phyloP scores from a whole-genome alignment of 768 basidiomycete genomes.

The Dioszegia aurantiaca region DNA sequence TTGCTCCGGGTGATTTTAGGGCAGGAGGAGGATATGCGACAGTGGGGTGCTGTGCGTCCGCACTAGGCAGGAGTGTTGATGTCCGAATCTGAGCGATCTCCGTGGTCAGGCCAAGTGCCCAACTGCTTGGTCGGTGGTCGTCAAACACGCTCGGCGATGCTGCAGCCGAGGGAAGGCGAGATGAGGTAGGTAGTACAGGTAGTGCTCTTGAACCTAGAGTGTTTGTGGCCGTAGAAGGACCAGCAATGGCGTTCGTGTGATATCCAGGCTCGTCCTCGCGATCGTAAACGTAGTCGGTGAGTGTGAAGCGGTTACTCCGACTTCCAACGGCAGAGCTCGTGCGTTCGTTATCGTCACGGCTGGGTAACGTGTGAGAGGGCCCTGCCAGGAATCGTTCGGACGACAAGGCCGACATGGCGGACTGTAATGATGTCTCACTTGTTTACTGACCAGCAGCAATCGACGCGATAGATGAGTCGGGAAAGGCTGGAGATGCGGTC shows the following conservation, averaged over 20 bases:
- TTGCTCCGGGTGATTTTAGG: not conserved
- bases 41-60: not conserved
- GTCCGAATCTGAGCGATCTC: not conserved
- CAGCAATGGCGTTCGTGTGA: not conserved
- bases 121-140: constrained; percentile 3
- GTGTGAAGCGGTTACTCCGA: constrained; percentile 34
- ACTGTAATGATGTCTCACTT: too few relatives aligned
- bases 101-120: not conserved
- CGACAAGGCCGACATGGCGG: too few relatives aligned
- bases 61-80: not conserved
- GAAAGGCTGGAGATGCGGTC: too few relatives aligned
- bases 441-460: too few relatives aligned
- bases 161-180: not conserved
- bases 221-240: not conserved
- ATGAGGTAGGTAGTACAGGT: not conserved
- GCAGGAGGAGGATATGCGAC: constrained; percentile 2
- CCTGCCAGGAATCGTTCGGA: too few relatives aligned
- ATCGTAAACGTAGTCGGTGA: constrained; percentile 37
- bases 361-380: too few relatives aligned
- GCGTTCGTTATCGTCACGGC: too few relatives aligned
- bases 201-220: not conserved
- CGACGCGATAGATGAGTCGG: too few relatives aligned
- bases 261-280: constrained; percentile 14
- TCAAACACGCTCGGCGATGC: not conserved
- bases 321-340: not conserved